Base-by-base conservation (phyloP, 2,329 filamentous ascomycete genomes). In the Microdochium bolleyi region DNA sequence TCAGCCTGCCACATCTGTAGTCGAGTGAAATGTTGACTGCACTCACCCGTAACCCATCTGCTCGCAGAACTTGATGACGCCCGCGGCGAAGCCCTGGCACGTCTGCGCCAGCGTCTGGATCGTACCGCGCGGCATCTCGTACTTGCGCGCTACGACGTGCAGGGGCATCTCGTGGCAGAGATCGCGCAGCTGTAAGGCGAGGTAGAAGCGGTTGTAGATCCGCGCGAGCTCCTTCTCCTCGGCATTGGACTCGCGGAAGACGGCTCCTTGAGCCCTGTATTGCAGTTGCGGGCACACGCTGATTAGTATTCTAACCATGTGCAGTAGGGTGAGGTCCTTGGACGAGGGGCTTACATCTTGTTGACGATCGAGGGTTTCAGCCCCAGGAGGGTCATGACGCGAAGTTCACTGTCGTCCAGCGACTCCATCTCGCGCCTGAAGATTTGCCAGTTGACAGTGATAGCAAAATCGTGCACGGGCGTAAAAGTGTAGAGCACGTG, bases 401-500 rank as follows among this genome's bases (percentile, higher is more conserved):
- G 77, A 32, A 89, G 63, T 2, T 84, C 84, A 59, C 85, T 88
- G 38, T 89, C 86, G 55, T 90, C 85, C 2, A 91, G 74, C 2
- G 66, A 61, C 55, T 89, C 85, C 67, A 91, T 78, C 64, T 88
- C 84, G 56, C 86, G 80, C 49, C 85, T 80, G 59, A 89, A 90
- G 0, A 84, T 78, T 51, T 80, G 79, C 88, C 88, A 91, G 60
- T 89, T 85, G 53, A 91, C 77, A 9, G 73, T 70, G 2, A 76
- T 69, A 1, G 70, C 71, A 24, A 73, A 70, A 49, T 79, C 74
- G 49, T 88, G 83, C 2, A 91, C 77, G 0, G 88, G 88, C 0
- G 88, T 90, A 57, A 91, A 90, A 37, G 82, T 83, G 63, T 91
- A 92, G 49, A 90, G 77, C 13, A 89, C 78, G 61, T 91, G 88